Evolutionary conservation across 2,329 filamentous ascomycete species (phyloP), one percentile per base, ranked within the genome.

Genomic region (Aspergillus novoparasiticus): DNA sequence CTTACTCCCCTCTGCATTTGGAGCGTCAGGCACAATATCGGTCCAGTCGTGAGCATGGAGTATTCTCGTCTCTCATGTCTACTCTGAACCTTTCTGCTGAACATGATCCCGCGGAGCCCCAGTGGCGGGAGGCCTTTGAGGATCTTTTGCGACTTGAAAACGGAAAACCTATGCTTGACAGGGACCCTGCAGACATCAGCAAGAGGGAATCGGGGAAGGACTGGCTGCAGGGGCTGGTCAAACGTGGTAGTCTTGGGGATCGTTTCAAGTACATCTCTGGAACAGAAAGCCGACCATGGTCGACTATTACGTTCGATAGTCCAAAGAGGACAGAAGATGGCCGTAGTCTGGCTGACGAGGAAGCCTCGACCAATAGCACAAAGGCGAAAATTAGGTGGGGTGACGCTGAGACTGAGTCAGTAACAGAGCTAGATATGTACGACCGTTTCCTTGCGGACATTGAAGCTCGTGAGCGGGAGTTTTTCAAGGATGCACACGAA

Each of bases 51-150:
- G 75, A 74, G 11, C 61, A 65, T 6, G 74, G 76, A 3, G 66
- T 75, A 0, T 71, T 78, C 12, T 75, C 74, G 3, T 78, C 76
- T 9, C 68, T 79, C 58, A 72, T 78, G 66, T 73, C 75, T 0
- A 73, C 76, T 14, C 64, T 77, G 39, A 69, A 68, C 32, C 62
- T 46, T 43, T 73, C 64, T 56, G 79, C 69, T 32, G 76, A 72
- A 60, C 76, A 61, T 74, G 78, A 66, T 67, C 76, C 55, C 3
- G 66, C 63, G 1, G 76, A 78, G 57, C 77, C 78, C 0, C 78
- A 79, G 36, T 87, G 86, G 85, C 80, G 84, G 19, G 82, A 84
- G 57, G 86, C 86, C 0, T 88, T 87, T 67, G 85, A 88, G 68
- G 86, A 89, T 67, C 78, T 89, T 11, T 67, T 88, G 19, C 80